Conservation (phyloP, 305 asterid species). For the Salvia sclarea region DNA sequence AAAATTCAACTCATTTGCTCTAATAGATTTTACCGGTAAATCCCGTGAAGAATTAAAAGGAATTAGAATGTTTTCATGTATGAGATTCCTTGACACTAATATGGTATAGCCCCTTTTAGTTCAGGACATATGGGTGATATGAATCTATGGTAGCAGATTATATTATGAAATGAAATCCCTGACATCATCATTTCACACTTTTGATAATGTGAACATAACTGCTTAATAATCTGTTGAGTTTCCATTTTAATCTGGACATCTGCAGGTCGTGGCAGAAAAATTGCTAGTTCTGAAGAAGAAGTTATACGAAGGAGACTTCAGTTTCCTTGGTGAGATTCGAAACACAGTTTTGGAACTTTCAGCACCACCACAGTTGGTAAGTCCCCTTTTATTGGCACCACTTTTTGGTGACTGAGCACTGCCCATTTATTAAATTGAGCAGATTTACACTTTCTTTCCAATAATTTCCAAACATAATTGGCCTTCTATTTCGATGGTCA, state of each 20-base stretch:
- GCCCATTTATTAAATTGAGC: constrained; percentile 13
- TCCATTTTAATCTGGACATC: constrained; percentile 22
- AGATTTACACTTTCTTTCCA: neutral
- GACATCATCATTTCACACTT: constrained; percentile 15
- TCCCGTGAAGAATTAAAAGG: neutral
- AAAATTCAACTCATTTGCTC: neutral
- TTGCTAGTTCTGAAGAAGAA: constrained; percentile 55
- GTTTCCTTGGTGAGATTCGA: constrained; percentile 77
- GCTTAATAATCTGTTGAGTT: constrained; percentile 4
- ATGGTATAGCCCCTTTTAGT: neutral
- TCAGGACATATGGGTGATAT: neutral
- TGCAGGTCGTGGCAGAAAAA: constrained; percentile 74
- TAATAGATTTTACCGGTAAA: constrained; percentile 1
- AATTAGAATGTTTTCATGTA: neutral
- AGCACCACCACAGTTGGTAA: constrained; percentile 88
- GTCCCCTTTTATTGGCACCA: constrained; percentile 30
- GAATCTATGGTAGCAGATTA: constrained; percentile 22
- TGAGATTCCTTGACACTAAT: constrained; percentile 7
- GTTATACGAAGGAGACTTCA: constrained; percentile 62
- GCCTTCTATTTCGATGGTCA: neutral
- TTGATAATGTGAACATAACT: constrained; percentile 1
- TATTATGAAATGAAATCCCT: constrained; percentile 16
- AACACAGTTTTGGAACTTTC: constrained; percentile 72
- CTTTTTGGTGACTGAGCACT: constrained; percentile 13
- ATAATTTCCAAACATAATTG: neutral